Base-by-base conservation (phyloP, 805 yeast genomes). In the Scheffersomyces coipomensis region DNA sequence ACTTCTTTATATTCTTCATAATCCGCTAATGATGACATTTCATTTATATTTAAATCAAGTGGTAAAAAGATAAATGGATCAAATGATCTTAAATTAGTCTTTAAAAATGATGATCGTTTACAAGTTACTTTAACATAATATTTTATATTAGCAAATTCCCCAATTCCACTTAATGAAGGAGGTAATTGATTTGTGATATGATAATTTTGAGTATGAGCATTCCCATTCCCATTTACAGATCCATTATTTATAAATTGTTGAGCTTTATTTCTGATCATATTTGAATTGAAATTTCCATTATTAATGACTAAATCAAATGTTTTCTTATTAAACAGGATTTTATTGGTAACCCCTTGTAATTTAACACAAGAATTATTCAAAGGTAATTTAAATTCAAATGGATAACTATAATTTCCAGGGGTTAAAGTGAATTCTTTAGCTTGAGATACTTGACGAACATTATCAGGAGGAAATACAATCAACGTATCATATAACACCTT, bases 91-190 rank as follows among this genome's bases (percentile, higher is more conserved):
- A 72, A 49, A 43, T 78, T 81, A 19, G 66, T 36, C 39, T 72
- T 71, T 40, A 77, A 60, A 23, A 78, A 50, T 2, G 79, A 68
- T 2, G 81, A 58, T 33, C 81, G 53, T 41, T 75, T 76, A 30
- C 81, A 80, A 0, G 86, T 81, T 8, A 71, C 84, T 55, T 81
- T 81, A 39, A 82, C 67, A 51, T 73, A 81, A 52, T 81, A 81
- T 40, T 68, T 64, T 35, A 79, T 57, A 9, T 55, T 51, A 6
- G 75, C 78, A 51, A 51, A 54, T 26, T 59, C 54, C 11, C 61
- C 64, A 49, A 48, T 52, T 17, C 54, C 66, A 21, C 52, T 45
- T n/a, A 63, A 43, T 2, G 68, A 58, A 1, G 71, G 71, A 1
- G 71, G 71, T 17, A 65, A 50, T 37, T 56, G 67, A 2, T 49